phyloP scores from a whole-genome alignment of 306 rosid genomes.

The Citrullus mucosospermus region DNA sequence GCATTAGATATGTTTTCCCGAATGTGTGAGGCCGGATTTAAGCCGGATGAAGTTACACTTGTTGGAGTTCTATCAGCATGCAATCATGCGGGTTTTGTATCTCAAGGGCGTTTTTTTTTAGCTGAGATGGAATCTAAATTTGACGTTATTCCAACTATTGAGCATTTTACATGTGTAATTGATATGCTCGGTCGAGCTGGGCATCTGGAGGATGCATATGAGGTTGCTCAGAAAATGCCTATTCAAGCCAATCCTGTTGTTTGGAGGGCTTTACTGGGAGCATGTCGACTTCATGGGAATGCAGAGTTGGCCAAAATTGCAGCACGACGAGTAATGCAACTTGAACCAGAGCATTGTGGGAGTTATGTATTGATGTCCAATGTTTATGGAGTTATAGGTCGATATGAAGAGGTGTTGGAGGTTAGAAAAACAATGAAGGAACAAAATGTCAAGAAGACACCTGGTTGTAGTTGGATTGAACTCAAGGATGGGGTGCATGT shows the following conservation, averaged over 20 bases:
- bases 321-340: conserved; percentile 41
- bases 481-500: conserved; percentile 58
- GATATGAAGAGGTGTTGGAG: conserved; percentile 53
- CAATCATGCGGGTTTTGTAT: conserved; percentile 61
- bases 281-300: conserved; percentile 55
- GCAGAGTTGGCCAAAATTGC: conserved; percentile 52
- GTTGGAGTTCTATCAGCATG: conserved; percentile 66
- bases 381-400: conserved; percentile 52
- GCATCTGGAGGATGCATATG: conserved; percentile 43
- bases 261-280: conserved; percentile 74
- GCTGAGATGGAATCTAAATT: conserved; percentile 42
- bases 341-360: conserved; percentile 67
- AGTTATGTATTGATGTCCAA: conserved; percentile 69
- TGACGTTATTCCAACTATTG: conserved; percentile 55
- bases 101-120: conserved; percentile 49
- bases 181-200: conserved; percentile 89
- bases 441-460: conserved; percentile 63
- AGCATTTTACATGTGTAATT: conserved; percentile 67
- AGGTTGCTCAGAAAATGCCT: conserved; percentile 41
- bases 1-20: conserved; percentile 37
- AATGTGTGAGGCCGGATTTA: conserved; percentile 35
- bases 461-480: conserved; percentile 88
- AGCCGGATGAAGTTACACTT: conserved; percentile 52
- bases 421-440: conserved; percentile 60
- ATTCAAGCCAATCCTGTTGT: conserved; percentile 50